phyloP scores from a whole-genome alignment of 1,284 basidiomycete genomes.

The Marasmius fiardii region DNA sequence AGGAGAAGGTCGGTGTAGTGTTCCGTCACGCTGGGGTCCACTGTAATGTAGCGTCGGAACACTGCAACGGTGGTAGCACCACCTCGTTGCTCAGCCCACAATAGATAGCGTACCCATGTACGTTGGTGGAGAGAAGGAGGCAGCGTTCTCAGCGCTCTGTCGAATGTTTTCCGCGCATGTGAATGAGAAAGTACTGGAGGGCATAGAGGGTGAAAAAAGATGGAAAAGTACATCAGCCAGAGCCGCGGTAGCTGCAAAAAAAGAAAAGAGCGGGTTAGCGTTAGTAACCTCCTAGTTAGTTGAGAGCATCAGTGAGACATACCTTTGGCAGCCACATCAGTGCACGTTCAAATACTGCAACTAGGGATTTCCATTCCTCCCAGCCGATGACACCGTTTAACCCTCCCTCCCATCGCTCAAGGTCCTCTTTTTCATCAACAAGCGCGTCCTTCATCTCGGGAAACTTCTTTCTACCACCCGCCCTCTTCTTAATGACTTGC shows the following conservation, averaged over 20 bases:
- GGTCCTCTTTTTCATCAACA: conserved; percentile 77
- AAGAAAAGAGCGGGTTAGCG: too few relatives aligned
- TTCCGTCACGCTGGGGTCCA: conserved; percentile 86
- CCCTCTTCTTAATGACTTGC: conserved; percentile 64
- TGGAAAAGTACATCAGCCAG: conserved; percentile 91
- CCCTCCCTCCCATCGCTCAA: conserved; percentile 81
- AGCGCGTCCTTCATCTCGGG: conserved; percentile 85
- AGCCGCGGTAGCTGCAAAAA: conserved; percentile 77
- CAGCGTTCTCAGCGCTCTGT: conserved; percentile 91
- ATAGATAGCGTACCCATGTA: conserved; percentile 93
- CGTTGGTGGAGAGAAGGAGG: conserved; percentile 93
- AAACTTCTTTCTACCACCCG: conserved; percentile 85
- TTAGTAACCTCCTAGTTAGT: too few relatives aligned
- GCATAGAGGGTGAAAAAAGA: conserved; percentile 90
- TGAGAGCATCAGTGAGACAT: conserved; percentile 34
- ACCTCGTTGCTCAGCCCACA: conserved; percentile 87
- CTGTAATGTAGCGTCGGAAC: conserved; percentile 86
- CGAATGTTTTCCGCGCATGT: conserved; percentile 92
- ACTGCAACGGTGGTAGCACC: conserved; percentile 85
- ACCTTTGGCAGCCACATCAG: conserved; percentile 93
- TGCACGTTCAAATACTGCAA: conserved; percentile 89
- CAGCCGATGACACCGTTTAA: conserved; percentile 88
- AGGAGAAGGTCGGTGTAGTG: conserved; percentile 80
- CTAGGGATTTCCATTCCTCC: conserved; percentile 91
- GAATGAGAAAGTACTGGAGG: conserved; percentile 83